phyloP scores from a whole-genome alignment of 495 filamentous ascomycete genomes.

The Tetracladium setigerum region DNA sequence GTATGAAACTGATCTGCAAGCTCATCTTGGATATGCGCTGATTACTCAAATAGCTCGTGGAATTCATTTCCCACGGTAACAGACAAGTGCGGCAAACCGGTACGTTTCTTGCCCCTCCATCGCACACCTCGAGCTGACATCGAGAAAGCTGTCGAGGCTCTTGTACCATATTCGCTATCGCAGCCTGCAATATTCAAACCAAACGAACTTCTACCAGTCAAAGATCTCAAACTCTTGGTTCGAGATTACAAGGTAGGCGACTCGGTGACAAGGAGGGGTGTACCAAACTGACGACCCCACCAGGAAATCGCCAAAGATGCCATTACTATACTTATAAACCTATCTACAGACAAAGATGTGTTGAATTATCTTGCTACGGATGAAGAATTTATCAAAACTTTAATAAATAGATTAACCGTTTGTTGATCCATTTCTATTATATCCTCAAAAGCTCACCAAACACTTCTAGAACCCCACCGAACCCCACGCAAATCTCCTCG shows the following conservation, averaged over 20 bases:
- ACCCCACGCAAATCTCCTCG: constrained; percentile 71
- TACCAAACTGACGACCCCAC: background rate
- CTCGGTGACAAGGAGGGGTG: background rate
- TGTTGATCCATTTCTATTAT: constrained; percentile 31
- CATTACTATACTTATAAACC: constrained; percentile 87
- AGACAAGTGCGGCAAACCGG: constrained; percentile 73
- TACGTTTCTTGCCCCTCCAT: constrained; percentile 25
- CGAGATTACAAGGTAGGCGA: constrained; percentile 42
- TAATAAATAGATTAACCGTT: constrained; percentile 69
- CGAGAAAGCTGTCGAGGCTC: constrained; percentile 66
- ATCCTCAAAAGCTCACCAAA: background rate
- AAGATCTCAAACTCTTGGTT: constrained; percentile 82
- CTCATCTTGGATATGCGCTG: background rate
- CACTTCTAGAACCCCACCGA: constrained; percentile 41
- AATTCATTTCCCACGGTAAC: constrained; percentile 86
- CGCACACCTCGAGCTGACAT: background rate
- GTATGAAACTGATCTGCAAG: constrained; percentile 33
- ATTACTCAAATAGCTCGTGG: constrained; percentile 58
- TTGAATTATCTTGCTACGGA: constrained; percentile 66
- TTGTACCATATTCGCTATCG: constrained; percentile 73
- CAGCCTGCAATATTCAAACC: constrained; percentile 80
- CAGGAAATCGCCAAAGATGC: constrained; percentile 87
- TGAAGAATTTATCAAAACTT: constrained; percentile 68
- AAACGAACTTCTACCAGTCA: constrained; percentile 68
- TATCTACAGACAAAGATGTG: constrained; percentile 70